A percentile compares a stretch with the other conserved stretches of the same genome.
These are phyloP conservation scores for Calonectria pteridis DNA, from an alignment of 2,329 filamentous ascomycete genomes.

Conservation along the genomic window DNA sequence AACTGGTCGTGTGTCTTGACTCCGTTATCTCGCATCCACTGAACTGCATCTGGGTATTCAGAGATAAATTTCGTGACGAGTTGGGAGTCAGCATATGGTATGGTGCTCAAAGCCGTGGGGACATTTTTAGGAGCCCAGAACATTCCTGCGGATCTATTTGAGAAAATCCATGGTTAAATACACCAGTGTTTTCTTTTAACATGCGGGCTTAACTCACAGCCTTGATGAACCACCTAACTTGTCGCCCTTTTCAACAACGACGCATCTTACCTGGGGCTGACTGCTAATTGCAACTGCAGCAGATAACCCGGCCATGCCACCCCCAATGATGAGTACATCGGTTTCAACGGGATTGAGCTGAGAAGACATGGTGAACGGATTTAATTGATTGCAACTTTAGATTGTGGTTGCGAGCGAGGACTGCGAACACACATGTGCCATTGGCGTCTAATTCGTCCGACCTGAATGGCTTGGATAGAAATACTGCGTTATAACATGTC, in stretches of 20 bases:
- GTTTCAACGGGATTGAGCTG: slow-evolving; percentile 10
- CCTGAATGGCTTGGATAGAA: background rate
- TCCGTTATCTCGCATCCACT: slow-evolving; percentile 30
- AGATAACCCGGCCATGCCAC: slow-evolving; percentile 31
- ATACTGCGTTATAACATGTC: background rate
- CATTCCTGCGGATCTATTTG: slow-evolving; percentile 26
- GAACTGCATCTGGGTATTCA: slow-evolving; percentile 24
- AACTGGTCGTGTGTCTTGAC: slow-evolving; percentile 28
- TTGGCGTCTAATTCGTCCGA: background rate
- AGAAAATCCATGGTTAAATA: background rate
- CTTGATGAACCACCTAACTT: slow-evolving; percentile 24
- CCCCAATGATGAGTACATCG: slow-evolving; percentile 30
- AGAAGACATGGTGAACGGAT: background rate
- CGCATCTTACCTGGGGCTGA: slow-evolving; percentile 8
- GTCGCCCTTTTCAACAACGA: slow-evolving; percentile 25
- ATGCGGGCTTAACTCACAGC: background rate
- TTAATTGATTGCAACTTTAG: background rate
- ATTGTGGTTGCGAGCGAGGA: background rate
- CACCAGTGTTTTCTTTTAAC: too few species aligned
- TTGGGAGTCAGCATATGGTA: slow-evolving; percentile 24
- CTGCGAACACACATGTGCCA: background rate
- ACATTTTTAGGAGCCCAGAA: slow-evolving; percentile 29
- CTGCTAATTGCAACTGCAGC: slow-evolving; percentile 18
- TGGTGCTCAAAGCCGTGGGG: slow-evolving; percentile 13
- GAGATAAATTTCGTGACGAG: slow-evolving; percentile 23